Conservation (phyloP, 2,329 filamentous ascomycete genomes). For the Periconia sp. region DNA sequence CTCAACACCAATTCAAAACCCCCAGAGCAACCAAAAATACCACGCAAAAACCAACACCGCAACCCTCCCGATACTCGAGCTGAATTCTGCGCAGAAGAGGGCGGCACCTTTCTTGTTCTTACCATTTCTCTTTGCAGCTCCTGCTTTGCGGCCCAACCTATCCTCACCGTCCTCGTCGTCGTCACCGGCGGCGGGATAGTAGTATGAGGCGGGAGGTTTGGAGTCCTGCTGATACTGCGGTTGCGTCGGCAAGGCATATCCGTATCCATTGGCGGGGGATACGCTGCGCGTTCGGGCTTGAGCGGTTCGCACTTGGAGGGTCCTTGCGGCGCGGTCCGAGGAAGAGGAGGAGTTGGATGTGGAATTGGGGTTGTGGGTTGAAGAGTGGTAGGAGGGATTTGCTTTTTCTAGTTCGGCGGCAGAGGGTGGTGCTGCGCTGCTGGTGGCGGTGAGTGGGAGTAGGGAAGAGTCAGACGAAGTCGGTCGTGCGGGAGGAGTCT, state of each 20-base stretch:
- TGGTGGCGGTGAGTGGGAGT: conserved; percentile 20
- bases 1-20: conserved; percentile 52
- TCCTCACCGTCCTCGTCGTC: conserved; percentile 9
- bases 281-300: conserved; percentile 41
- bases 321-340: conserved; percentile 24
- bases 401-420: conserved; percentile 32
- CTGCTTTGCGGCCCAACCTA: conserved; percentile 33
- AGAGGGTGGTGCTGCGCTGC: conserved; percentile 5
- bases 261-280: conserved; percentile 39
- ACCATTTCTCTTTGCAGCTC: conserved; percentile 23
- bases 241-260: conserved; percentile 17
- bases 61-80: conserved; percentile 63
- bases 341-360: conserved; percentile 34
- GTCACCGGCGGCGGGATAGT: too few relatives aligned
- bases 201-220: conserved; percentile 22
- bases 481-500: conserved; percentile 3
- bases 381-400: conserved; percentile 6
- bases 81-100: conserved; percentile 62
- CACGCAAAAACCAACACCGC: conserved; percentile 63
- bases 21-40: conserved; percentile 69
- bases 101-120: conserved; percentile 44
- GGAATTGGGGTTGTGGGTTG: conserved; percentile 8
- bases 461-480: conserved; percentile 21
- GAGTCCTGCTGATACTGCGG: conserved; percentile 44
- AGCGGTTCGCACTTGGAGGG: conserved; percentile 29